Base-by-base conservation (phyloP, 495 filamentous ascomycete species). In the Cairneyella variabilis region DNA sequence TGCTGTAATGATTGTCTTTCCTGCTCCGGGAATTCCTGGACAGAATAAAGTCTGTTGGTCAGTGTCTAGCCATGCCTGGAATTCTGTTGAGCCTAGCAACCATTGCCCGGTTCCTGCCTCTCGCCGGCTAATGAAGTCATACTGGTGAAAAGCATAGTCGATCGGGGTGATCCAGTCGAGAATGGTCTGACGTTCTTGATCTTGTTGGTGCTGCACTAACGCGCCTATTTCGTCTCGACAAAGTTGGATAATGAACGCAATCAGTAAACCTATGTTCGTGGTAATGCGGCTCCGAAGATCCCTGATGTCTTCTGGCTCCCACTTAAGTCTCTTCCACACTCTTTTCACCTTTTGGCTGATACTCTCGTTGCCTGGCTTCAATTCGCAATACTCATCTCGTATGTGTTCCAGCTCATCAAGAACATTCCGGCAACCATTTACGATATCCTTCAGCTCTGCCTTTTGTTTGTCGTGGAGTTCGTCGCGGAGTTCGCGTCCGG, bases 91-190 rank as follows among this genome's bases (percentile, higher is more conserved):
- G 17, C 68, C 47, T 8, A 73, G 43, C 25, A 75, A 66, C 71
- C 71, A 75, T 28, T 59, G 60, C 10, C 67, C 68, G 3, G 71
- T 72, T 10, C 61, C 71, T 32, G 61, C 28, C 28, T 69, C 64
- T 54, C 66, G 56, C 23, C 57, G 52, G 11, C 41, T 46, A 44
- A 74, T 58, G 43, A 62, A 55, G 44, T 68, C 68, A 20, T 51
- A 52, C 21, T 73, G 67, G 26, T 69, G 65, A 14, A 57, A 50
- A 61, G 61, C 18, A 27, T 64, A 61, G 42, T 69, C 28, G 28
- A 32, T 32, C 28, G 28, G 28, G 28, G 28, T 32, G 14, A 32
- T 6, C 28, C 28, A 32, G 14, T 32, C 28, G 28, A 32, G 28
- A 32, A 32, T 32, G 7, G 28, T 14, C 14, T 32, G 28, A 32